Evolutionary conservation across 257 asterid genomes (phyloP).

Genomic region (Nicotiana knightiana): DNA sequence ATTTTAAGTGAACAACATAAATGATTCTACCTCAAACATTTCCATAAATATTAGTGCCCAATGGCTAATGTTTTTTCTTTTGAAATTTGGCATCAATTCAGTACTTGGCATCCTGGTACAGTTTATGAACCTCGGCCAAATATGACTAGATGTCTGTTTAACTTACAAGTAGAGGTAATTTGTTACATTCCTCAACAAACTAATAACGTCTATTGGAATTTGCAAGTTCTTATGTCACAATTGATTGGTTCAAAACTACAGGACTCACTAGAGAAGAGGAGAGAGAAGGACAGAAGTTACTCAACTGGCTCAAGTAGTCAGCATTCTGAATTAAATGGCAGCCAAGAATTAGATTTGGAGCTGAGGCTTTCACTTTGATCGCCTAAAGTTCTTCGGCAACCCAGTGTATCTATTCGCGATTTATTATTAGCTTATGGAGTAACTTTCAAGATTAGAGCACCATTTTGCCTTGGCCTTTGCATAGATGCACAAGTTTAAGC

Average conservation of each 20-base stretch:
- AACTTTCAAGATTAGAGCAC: background rate
- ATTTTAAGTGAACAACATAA: background rate
- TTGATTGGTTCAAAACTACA: constrained; percentile 8
- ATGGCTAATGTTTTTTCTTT: background rate
- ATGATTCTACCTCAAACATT: background rate
- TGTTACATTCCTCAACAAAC: constrained; percentile 14
- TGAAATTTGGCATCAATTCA: constrained; percentile 18
- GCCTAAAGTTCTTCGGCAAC: background rate
- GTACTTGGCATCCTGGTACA: constrained; percentile 56
- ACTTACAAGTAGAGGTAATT: constrained; percentile 45
- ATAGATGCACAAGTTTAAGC: background rate
- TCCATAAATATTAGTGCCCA: background rate
- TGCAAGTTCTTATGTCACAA: background rate
- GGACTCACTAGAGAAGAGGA: constrained; percentile 39
- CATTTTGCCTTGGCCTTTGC: background rate
- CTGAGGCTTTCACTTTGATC: constrained; percentile 45
- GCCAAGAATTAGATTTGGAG: constrained; percentile 82
- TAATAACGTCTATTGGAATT: background rate
- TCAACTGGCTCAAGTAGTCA: constrained; percentile 35
- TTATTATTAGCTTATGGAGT: background rate
- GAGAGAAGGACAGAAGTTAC: constrained; percentile 28
- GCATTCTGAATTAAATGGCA: constrained; percentile 41
- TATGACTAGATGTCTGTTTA: constrained; percentile 50
- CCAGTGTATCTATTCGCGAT: background rate
- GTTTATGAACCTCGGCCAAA: constrained; percentile 47